Conservation (phyloP, 257 asterid species). For the Nyctanthes arbortristis region DNA sequence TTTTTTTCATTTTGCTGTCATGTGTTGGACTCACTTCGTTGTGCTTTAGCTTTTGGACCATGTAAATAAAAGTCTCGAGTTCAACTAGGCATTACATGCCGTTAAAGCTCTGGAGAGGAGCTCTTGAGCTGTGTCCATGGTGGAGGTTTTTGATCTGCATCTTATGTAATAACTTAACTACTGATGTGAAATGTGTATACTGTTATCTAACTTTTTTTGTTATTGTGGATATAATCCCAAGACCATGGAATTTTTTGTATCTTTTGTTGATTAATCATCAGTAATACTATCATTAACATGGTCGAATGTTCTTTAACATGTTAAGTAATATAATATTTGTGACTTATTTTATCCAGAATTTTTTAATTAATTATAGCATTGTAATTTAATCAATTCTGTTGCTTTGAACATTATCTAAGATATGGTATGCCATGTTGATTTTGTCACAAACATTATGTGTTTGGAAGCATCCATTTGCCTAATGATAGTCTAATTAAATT, state of each 20-base stretch:
- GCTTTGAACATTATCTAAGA: slow-evolving; percentile 21
- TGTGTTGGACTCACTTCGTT: no score
- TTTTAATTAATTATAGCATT: not conserved
- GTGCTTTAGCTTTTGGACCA: no score
- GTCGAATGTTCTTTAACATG: not conserved
- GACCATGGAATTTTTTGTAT: not conserved
- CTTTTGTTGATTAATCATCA: not conserved
- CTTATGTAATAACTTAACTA: no score
- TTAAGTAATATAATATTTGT: not conserved
- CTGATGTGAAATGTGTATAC: no score
- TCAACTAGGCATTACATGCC: no score
- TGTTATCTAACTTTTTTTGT: no score
- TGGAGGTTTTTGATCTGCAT: no score
- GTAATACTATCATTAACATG: not conserved
- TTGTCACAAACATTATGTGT: not conserved
- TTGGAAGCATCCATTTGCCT: slow-evolving; percentile 23
- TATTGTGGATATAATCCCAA: no score
- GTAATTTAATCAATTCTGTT: not conserved
- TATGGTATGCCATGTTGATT: not conserved
- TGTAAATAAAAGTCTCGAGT: no score
- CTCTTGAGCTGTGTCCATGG: no score
- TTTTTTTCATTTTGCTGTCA: no score
- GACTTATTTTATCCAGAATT: not conserved
- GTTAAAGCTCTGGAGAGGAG: no score
- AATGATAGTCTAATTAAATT: slow-evolving; percentile 11